Evolutionary conservation across 2,329 filamentous ascomycete species (phyloP), one percentile per base, ranked within the genome.

Genomic region (Xylariaceae sp.): DNA sequence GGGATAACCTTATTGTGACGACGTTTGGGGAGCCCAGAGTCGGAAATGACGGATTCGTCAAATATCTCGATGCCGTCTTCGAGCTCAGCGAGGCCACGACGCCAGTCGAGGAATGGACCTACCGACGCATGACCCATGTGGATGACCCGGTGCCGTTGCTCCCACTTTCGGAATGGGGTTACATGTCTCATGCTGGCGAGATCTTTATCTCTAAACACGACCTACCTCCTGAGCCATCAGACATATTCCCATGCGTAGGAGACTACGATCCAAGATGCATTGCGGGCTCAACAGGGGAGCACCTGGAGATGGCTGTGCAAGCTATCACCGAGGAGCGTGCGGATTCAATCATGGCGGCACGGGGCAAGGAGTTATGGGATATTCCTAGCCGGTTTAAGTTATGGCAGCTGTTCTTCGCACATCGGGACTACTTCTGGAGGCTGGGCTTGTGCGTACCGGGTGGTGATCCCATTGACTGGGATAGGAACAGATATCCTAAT

Each of bases 351-450:
- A 67, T 64, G 50, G 61, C 57, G 57, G 71, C 60, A 20, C 44
- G 54, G 26, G 45, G 50, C 43, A 57, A 62, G 57, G 73, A 81
- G 16, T 79, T 88, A 0, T 86, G 87, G 14, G 87, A 74, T 79
- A 83, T 77, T 73, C 87, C 67, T 70, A 81, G 63, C 67, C 73
- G 83, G 73, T 72, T 93, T 66, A 90, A 89, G 72, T 81, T 96
- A n/a, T 96, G 93, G 91, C 86, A 96, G 74, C 77, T 97, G 7
- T 88, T 98, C 69, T 96, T 96, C 73, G 90, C 93, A 1, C 95
- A 99, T 75, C 80, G 95, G 40, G 95, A 99, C 75, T 99, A 99
- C 73, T 98, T 99, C 74, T 96, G 91, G 90, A 82, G 95, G 54
- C 74, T 99, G 50, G 95, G 95, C 0, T 77, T 98, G 29, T 99